phyloP scores from a whole-genome alignment of 2,329 filamentous ascomycete genomes.

The Botrytis aclada region DNA sequence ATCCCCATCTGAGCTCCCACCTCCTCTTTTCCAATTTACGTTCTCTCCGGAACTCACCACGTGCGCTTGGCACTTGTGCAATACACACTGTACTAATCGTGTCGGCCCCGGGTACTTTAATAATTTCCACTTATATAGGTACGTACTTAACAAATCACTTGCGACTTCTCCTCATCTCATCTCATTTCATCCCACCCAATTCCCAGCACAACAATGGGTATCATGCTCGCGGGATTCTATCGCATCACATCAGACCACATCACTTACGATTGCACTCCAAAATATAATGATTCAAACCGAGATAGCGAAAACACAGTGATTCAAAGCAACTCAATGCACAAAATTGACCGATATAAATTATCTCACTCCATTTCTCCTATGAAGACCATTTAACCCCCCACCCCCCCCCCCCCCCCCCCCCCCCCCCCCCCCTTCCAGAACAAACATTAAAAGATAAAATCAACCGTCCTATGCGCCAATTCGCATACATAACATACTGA shows the following conservation, averaged over 20 bases:
- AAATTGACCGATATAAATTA: neutral
- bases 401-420: too few species aligned
- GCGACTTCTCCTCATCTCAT: neutral
- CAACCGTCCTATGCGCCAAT: neutral
- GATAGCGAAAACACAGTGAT: too few species aligned
- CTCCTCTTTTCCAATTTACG: neutral
- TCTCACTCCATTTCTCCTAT: neutral
- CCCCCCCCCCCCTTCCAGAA: neutral
- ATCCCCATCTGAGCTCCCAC: neutral
- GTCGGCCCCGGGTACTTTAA: neutral
- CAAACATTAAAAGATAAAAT: neutral
- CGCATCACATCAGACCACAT: neutral
- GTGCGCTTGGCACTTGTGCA: accelerated
- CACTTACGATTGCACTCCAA: neutral
- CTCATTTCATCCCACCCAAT: neutral
- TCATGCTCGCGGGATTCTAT: neutral
- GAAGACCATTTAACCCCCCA: neutral
- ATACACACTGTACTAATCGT: too few species aligned
- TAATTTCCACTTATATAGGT: neutral
- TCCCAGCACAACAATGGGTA: neutral
- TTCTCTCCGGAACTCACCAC: neutral
- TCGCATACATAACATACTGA: neutral
- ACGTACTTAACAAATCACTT: neutral
- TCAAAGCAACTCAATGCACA: neutral
- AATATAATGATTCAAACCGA: neutral